Base-by-base conservation (phyloP, 2,329 filamentous ascomycete species). In the Claviceps humidiphila region DNA sequence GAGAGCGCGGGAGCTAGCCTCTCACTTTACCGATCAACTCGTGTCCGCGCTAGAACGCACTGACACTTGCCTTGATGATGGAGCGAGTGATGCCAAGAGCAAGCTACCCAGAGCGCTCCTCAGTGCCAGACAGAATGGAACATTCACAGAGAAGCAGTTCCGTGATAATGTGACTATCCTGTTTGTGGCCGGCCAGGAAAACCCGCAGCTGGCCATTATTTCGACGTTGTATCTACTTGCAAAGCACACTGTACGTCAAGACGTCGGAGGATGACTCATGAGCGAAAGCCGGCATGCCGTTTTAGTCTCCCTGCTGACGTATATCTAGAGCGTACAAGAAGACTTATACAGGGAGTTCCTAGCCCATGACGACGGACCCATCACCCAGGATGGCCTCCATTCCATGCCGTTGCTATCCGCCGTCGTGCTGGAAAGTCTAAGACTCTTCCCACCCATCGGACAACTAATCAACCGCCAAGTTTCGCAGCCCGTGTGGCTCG, bases 381-480 rank as follows among this genome's bases (percentile, higher is more conserved):
- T 40, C 50, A 53, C 46, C 51, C 13, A 50, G 51, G 61, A 57
- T 51, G 56, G 17, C 39, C 60, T 61, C 46, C 65, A 58, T 30
- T 61, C 64, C 38, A 61, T 74, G 30, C 71, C 73, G 0, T 66
- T 67, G 37, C 61, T 76, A 5, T 72, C 68, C 1, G 62, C 73
- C 0, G 64, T 72, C 24, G 61, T 76, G 20, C 70, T 72, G 55
- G 74, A 77, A 50, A 61, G 65, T 22, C 65, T 76, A 13, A 71
- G 74, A 2, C 64, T 77, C 46, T 74, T 71, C 52, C 74, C 74
- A 0, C 73, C 74, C 7, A 69, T 77, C 49, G 69, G 66, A 0
- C 73, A 76, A 53, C 63, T 77, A 43, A 70, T 76, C 56, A 76
- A 76, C 51, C 67, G 73, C 5, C 66, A 66, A 4, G 67, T 66